Evolutionary conservation across 495 filamentous ascomycete species (phyloP), one percentile per base, ranked within the genome.

Genomic region (Trichoderma reesei): DNA sequence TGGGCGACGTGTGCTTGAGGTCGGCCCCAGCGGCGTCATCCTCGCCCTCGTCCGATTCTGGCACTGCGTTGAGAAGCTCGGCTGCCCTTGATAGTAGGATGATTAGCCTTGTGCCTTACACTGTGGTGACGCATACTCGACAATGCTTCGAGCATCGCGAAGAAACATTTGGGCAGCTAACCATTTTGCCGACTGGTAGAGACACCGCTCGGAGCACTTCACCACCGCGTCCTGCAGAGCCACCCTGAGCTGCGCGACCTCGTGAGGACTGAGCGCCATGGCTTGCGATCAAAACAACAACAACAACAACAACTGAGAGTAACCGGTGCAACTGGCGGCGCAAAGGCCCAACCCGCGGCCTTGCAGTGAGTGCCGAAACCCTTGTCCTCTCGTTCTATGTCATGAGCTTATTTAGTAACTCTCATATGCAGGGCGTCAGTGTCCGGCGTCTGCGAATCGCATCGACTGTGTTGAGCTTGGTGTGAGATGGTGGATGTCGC

Each of bases 161-260:
- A 18, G 5, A 39, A 9, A 13, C 16, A 7, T 41, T 36, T 33
- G 1, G 36, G 54, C 41, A 26, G 51, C 68, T 51, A 83, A 97
- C 94, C 95, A 98, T 87, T 98, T 99, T 14, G 95, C 87, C 16
- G 92, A 92, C 67, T 97, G 92, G 73, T 96, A 98, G 3, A 99
- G 83, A 77, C 95, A 96, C 71, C 95, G 80, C 68, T 99, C 95
- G 0, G 90, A 94, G 79, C 91, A 97, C 70, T 91, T 91, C 2
- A 96, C 81, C 0, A 90, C 86, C 31, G 93, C 91, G 64, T 89
- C 86, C 71, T 96, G 90, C 51, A 98, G 81, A 9, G 86, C 81
- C 33, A 79, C 82, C 71, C 85, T 71, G 41, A 84, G 74, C 62
- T 81, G 79, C 31, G 77, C 67, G 41, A 75, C 72, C 38, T 84